Evolutionary conservation across 495 filamentous ascomycete species (phyloP), one percentile per base, ranked within the genome.

Genomic region (Aspergillus olivimuriae): DNA sequence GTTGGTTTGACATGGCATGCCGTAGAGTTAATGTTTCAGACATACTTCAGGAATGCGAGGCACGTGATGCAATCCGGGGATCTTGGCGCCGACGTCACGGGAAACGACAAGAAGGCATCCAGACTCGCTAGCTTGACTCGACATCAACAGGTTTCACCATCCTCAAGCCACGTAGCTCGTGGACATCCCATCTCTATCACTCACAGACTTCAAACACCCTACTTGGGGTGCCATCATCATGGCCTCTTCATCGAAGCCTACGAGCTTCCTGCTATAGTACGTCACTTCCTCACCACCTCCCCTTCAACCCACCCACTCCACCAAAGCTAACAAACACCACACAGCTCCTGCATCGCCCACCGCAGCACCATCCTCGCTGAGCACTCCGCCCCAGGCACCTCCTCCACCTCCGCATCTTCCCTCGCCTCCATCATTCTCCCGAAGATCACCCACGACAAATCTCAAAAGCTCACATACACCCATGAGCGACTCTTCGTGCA

Each of bases 371-470:
- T 97, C 65, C 82, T 98, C 34, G 72, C 84, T 53, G 94, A 97
- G 64, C 87, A 92, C 66, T 91, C 88, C 41, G 80, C 86, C 18
- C 75, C 83, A 3, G 72, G 74, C 17, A 79, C 84, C 28, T 84
- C 90, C 30, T 79, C 68, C 21, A 75, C 82, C 16, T 80, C 83
- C 18, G 75, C 83, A 47, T 84, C 87, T 41, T 90, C 87, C 17
- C 86, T 97, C 51, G 88, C 91, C 55, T 90, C 89, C 47, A 75
- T 96, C 53, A 89, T 97, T 69, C 88, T 98, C 47, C 92, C 92
- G 43, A 96, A 95, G 57, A 95, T 98, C 75, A 66, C 68, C 47
- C 92, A 98, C 64, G 61, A 73, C 43, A 67, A 76, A 23, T 77
- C 90, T 5, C 83, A 91, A 59, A 95, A 95, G 62, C 80, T 94